Conservation (phyloP, 1,139 yeast species). For the Kodamaea sp. region DNA sequence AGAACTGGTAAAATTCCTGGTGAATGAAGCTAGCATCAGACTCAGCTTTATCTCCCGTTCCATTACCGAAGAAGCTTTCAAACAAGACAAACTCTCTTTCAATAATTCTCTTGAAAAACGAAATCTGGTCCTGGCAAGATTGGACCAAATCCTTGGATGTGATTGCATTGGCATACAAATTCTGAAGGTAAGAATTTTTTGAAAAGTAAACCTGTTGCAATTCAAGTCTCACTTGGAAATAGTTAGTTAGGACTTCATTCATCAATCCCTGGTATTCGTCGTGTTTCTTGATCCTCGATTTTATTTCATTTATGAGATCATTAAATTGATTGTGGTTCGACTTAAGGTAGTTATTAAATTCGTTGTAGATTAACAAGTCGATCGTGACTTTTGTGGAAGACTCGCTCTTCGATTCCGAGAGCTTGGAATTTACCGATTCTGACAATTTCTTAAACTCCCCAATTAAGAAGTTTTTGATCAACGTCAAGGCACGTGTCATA, state of each 20-base stretch:
- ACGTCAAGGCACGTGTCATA: slow-evolving; percentile 76
- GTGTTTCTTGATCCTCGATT: slow-evolving; percentile 45
- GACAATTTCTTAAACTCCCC: slow-evolving; percentile 53
- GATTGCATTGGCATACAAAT: slow-evolving; percentile 4
- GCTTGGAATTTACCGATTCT: slow-evolving; percentile 39
- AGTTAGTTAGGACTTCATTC: slow-evolving; percentile 63
- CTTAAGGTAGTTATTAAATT: slow-evolving; percentile 40
- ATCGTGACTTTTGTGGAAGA: slow-evolving; percentile 15
- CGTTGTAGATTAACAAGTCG: slow-evolving; percentile 52
- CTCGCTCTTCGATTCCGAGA: slow-evolving; percentile 8
- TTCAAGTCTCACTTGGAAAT: slow-evolving; percentile 56
- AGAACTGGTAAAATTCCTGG: slow-evolving; percentile 52
- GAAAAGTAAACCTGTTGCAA: slow-evolving; percentile 41
- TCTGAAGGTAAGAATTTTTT: slow-evolving; percentile 11
- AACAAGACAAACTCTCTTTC: slow-evolving; percentile 64
- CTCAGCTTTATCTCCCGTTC: slow-evolving; percentile 8
- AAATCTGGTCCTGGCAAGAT: slow-evolving; percentile 58
- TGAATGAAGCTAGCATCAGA: slow-evolving; percentile 21
- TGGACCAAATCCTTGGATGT: slow-evolving; percentile 43
- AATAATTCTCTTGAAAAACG: slow-evolving; percentile 58
- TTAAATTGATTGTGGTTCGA: slow-evolving; percentile 30
- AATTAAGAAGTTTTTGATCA: slow-evolving; percentile 68
- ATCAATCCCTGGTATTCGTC: slow-evolving; percentile 68
- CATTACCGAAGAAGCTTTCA: slow-evolving; percentile 45
- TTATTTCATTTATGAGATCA: slow-evolving; percentile 51